Percentiles rank a stretch among this genome's conserved stretches.
Evolutionary conservation across 345 rosid species (phyloP).

Genomic region (Kernera saxatilis): DNA sequence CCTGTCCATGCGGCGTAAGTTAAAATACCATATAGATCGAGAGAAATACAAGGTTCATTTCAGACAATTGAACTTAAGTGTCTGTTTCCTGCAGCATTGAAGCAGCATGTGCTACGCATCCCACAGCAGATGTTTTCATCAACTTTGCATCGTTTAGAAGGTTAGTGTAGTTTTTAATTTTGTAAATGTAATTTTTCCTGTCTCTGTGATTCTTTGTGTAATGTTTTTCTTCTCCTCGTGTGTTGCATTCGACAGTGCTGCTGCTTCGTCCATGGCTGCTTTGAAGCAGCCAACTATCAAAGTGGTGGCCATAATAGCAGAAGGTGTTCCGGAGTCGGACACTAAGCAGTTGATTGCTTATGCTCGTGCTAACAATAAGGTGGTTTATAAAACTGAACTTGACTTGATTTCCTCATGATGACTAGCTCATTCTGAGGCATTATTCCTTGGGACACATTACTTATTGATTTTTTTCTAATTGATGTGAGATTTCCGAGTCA

Average conservation of each 20-base stretch:
- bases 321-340: slow-evolving; percentile 98
- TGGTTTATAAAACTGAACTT: slow-evolving; percentile 14
- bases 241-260: slow-evolving; percentile 86
- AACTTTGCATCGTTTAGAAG: slow-evolving; percentile 96
- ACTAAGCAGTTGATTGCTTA: slow-evolving; percentile 84
- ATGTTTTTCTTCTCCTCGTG: background rate
- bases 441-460: background rate
- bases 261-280: slow-evolving; percentile 96
- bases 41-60: background rate
- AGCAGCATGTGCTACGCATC: slow-evolving; percentile 92
- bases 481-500: background rate
- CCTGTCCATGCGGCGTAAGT: slow-evolving; percentile 86
- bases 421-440: background rate
- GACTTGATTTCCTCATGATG: background rate
- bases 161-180: slow-evolving; percentile 20
- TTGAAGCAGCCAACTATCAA: slow-evolving; percentile 91
- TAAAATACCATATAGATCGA: background rate
- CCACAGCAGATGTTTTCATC: slow-evolving; percentile 94
- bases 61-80: background rate
- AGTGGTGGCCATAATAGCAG: slow-evolving; percentile 94
- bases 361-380: slow-evolving; percentile 97
- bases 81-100: slow-evolving; percentile 58
- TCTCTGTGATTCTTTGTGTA: background rate
- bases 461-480: background rate
- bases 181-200: background rate